A percentile compares a stretch with the other conserved stretches of the same genome.
These are phyloP conservation scores for Caloboletus inedulis DNA, from an alignment of 1,284 basidiomycete species.

Conservation along the genomic window DNA sequence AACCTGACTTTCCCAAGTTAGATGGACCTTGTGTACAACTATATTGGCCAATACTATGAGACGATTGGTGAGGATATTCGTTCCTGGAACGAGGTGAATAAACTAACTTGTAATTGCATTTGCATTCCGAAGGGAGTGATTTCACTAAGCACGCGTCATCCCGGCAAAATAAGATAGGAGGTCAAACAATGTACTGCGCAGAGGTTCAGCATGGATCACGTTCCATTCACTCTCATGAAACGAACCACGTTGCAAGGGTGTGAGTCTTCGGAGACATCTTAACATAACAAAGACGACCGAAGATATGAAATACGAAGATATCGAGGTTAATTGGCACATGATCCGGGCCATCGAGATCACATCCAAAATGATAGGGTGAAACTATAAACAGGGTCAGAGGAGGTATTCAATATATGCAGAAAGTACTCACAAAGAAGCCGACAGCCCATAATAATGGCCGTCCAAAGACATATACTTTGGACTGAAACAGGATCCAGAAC, in stretches of 20 bases:
- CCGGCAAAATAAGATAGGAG: not conserved
- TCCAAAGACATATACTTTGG: not conserved
- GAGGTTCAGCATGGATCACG: not conserved
- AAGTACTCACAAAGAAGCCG: constrained; percentile 21
- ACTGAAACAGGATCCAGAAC: constrained; percentile 8
- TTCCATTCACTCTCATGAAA: not conserved
- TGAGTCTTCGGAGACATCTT: constrained; percentile 2
- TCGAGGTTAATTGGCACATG: constrained; percentile 15
- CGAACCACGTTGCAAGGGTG: constrained; percentile 17
- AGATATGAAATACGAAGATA: constrained; percentile 18
- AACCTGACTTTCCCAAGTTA: not conserved
- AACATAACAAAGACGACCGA: constrained; percentile 9
- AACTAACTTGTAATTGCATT: constrained; percentile 8
- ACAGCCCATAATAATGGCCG: constrained; percentile 17
- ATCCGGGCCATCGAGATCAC: constrained; percentile 19
- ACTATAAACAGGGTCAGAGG: constrained; percentile 17
- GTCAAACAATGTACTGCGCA: constrained; percentile 8
- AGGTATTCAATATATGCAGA: not conserved
- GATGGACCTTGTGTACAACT: not conserved
- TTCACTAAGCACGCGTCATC: constrained; percentile 1
- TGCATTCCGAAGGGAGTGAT: no score
- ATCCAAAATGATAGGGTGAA: constrained; percentile 22
- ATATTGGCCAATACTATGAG: constrained; percentile 13
- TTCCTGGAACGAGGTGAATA: not conserved
- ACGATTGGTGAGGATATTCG: not conserved